phyloP scores from a whole-genome alignment of 116 monocot genomes.

The Trichopus zeylanicus region DNA sequence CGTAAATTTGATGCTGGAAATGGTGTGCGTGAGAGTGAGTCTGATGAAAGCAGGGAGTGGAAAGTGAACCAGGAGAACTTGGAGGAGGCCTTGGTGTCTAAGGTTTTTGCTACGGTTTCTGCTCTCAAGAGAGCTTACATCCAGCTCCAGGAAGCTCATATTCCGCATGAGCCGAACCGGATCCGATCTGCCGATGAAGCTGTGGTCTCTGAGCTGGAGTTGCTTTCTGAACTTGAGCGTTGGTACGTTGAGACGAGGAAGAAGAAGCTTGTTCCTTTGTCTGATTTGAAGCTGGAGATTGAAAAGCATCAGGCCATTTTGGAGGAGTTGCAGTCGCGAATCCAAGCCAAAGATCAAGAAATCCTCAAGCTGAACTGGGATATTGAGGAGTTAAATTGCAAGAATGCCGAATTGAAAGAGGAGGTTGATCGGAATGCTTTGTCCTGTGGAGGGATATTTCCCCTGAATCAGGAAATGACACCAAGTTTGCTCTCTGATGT shows the following conservation, averaged over 20 bases:
- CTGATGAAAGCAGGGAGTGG: constrained; percentile 11
- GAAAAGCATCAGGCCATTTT: constrained; percentile 20
- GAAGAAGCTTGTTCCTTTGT: constrained; percentile 2
- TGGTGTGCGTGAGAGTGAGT: neutral
- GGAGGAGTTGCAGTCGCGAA: constrained; percentile 19
- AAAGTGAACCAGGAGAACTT: constrained; percentile 18
- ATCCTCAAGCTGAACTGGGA: constrained; percentile 31
- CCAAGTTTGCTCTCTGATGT: constrained; percentile 21
- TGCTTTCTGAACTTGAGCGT: constrained; percentile 26
- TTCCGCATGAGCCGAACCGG: constrained; percentile 41
- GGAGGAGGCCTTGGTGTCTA: constrained; percentile 24
- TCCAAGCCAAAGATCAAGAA: constrained; percentile 35
- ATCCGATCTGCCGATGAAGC: constrained; percentile 32
- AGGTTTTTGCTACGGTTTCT: constrained; percentile 34
- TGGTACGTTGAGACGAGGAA: constrained; percentile 21
- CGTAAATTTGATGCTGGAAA: neutral
- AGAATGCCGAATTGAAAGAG: constrained; percentile 24
- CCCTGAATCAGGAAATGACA: constrained; percentile 16
- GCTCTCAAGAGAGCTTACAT: constrained; percentile 48
- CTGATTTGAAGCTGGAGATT: constrained; percentile 17
- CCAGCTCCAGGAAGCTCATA: constrained; percentile 48
- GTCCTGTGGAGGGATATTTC: too few species aligned
- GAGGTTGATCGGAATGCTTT: constrained; percentile 1
- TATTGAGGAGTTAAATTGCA: constrained; percentile 23
- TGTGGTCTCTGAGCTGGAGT: constrained; percentile 36